A percentile compares a stretch with the other conserved stretches of the same genome.
Conservation (phyloP, 2,329 filamentous ascomycete species). For the Trichoderma endophyticum region DNA sequence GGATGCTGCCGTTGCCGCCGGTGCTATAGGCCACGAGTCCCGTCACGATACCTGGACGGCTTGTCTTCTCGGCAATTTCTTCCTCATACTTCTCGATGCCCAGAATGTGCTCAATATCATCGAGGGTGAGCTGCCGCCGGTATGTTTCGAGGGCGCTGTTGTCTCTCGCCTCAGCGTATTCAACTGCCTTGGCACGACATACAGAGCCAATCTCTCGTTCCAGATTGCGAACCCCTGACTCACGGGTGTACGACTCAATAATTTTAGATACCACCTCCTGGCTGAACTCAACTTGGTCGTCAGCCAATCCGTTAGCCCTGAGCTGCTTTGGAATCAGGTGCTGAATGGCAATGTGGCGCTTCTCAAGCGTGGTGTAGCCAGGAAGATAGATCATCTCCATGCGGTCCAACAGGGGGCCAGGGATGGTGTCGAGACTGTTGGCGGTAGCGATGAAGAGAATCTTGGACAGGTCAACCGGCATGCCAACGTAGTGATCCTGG, state of each 20-base stretch:
- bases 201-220: conserved; percentile 94
- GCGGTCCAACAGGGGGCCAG: conserved; percentile 85
- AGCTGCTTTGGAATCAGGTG: conserved; percentile 98
- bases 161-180: conserved; percentile 89
- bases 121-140: conserved; percentile 66
- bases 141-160: conserved; percentile 65
- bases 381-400: conserved; percentile 96
- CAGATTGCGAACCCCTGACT: conserved; percentile 91
- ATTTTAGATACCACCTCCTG: conserved; percentile 90
- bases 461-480: conserved; percentile 93
- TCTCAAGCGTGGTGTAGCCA: conserved; percentile 95
- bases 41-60: conserved; percentile 87
- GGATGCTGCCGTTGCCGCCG: conserved; percentile 89
- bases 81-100: conserved; percentile 93
- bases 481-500: conserved; percentile 92
- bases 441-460: conserved; percentile 97
- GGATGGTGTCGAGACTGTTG: conserved; percentile 92
- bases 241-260: conserved; percentile 93
- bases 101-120: conserved; percentile 85
- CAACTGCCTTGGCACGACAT: conserved; percentile 90
- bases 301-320: conserved; percentile 76
- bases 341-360: conserved; percentile 86
- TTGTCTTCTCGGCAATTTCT: conserved; percentile 84
- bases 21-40: conserved; percentile 92
- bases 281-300: conserved; percentile 71